Evolutionary conservation across 305 asterid genomes (phyloP), one percentile per base, ranked within the genome.

Genomic region (Fraxinus paxiana): DNA sequence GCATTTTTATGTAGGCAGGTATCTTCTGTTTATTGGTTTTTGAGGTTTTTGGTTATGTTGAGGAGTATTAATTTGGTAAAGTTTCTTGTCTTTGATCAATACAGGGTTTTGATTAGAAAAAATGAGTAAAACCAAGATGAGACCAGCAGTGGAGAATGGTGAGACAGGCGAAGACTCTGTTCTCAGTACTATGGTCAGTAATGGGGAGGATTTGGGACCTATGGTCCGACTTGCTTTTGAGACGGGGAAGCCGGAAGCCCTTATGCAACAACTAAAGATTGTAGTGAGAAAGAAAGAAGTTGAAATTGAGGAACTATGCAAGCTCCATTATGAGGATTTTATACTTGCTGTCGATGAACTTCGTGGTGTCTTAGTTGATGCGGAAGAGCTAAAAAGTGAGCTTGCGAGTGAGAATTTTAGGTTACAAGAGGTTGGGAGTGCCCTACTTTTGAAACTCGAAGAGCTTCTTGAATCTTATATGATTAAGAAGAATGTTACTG

Each of bases 331-430:
- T 2, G 98, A 95, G 85, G 98, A 95, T 30, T 95, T 95, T 24
- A 93, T 95, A 43, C 85, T 92, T 7, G 98, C 98, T 0, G 98
- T 95, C 17, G 98, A 95, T 81, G 98, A 95, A 87, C 90, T 95
- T n/a, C 98, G 98, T 0, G 98, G 98, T 17, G 98, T 95, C 20
- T 83, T 95, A 84, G 98, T 93, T 1, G 98, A 95, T 78, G 98
- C 98, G 0, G 98, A 93, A 85, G 98, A 95, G 88, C 86, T 95
- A 82, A 95, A 95, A 77, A 83, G 93, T 48, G 98, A 93, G 87
- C 91, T 95, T 65, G 92, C 93, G 0, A 89, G 92, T 85, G 98
- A 93, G 83, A 93, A 95, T 84, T 89, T 89, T 51, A 88, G 92
- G 88, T 82, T 95, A 13, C 98, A 92, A 76, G 97, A 95, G 81